Percentiles rank a stretch among this genome's conserved stretches.
Evolutionary conservation across 2,329 filamentous ascomycete genomes (phyloP).

Genomic region (Diaporthe destruens): DNA sequence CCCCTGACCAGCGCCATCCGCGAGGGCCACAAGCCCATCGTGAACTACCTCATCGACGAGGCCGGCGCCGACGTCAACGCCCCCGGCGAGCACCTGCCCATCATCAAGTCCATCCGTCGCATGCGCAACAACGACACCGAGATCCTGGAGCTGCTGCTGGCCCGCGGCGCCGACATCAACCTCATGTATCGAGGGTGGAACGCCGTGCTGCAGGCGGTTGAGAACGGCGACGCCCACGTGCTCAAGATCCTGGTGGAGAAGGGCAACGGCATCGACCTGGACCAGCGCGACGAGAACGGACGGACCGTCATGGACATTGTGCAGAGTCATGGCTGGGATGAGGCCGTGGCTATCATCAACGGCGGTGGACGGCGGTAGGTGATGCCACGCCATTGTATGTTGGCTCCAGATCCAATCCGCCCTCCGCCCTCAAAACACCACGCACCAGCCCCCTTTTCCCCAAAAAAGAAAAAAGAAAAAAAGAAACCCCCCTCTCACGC

Average conservation of each 20-base stretch:
- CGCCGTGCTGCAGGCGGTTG: slow-evolving; percentile 73
- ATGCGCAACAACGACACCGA: slow-evolving; percentile 68
- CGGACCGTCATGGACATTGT: slow-evolving; percentile 68
- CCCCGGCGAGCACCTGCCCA: slow-evolving; percentile 77
- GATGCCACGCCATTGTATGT: slow-evolving; percentile 22
- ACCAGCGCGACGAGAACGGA: slow-evolving; percentile 46
- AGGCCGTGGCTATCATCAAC: slow-evolving; percentile 63
- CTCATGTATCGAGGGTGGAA: slow-evolving; percentile 76
- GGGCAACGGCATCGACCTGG: slow-evolving; percentile 45
- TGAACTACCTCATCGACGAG: slow-evolving; percentile 70
- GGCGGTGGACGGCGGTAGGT: slow-evolving; percentile 42
- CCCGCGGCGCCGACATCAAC: slow-evolving; percentile 75
- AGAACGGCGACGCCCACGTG: slow-evolving; percentile 70
- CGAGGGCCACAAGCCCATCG: slow-evolving; percentile 72
- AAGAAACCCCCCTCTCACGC: background rate
- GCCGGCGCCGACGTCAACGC: slow-evolving; percentile 74
- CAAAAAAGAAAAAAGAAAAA: too few species aligned
- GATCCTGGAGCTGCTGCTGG: slow-evolving; percentile 73
- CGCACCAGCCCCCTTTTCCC: background rate
- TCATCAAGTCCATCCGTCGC: slow-evolving; percentile 76
- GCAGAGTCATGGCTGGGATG: slow-evolving; percentile 68
- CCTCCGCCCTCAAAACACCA: background rate
- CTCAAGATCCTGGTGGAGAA: slow-evolving; percentile 63
- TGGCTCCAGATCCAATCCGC: slow-evolving; percentile 16
- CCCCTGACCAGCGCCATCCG: slow-evolving; percentile 76